Evolutionary conservation across 2,329 filamentous ascomycete genomes (phyloP), one percentile per base, ranked within the genome.

Genomic region (Berkeleyomyces rouxiae): DNA sequence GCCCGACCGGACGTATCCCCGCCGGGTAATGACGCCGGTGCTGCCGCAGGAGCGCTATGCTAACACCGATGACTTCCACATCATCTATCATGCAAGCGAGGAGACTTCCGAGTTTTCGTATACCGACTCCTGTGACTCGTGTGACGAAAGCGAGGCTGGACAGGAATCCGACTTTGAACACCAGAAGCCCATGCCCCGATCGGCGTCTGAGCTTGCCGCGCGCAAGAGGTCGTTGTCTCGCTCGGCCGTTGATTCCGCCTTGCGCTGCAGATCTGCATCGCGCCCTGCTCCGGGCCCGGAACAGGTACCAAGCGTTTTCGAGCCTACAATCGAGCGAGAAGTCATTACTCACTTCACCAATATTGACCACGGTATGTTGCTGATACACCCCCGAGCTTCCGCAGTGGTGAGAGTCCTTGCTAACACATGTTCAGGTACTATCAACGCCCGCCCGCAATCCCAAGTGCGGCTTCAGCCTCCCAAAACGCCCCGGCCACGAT

Each of bases 301-400:
- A n/a, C 81, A 81, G 53, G 83, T 82, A 39, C 79, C 80, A 66
- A 79, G 87, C 53, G 85, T 93, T 68, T 81, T 83, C 49, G 84
- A 85, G 23, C 90, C 90, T 42, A 87, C 86, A 0, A 89, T 95
- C 68, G 88, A 92, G 73, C 84, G 92, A 69, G 88, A 96, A 70
- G 84, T 95, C 64, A 91, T 95, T 67, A 95, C 89, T 0, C 88
- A 93, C 73, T 92, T 93, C 71, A 82, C 85, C 64, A 87, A 92
- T 70, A 86, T 95, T 68, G 88, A 95, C 70, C 89, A 95, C 74
- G 90, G 88, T 89, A 77, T 71, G 83, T 72, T 42, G 31, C 53
- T 31, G 31, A 53, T 10, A 16, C 55, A 63, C 53, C 58, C 10
- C 11, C 13, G 7, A 10, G n/a, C 3, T 63, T 36, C 4, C 42